Conservation (phyloP, 1,284 basidiomycete species). For the Peniophora sp. region DNA sequence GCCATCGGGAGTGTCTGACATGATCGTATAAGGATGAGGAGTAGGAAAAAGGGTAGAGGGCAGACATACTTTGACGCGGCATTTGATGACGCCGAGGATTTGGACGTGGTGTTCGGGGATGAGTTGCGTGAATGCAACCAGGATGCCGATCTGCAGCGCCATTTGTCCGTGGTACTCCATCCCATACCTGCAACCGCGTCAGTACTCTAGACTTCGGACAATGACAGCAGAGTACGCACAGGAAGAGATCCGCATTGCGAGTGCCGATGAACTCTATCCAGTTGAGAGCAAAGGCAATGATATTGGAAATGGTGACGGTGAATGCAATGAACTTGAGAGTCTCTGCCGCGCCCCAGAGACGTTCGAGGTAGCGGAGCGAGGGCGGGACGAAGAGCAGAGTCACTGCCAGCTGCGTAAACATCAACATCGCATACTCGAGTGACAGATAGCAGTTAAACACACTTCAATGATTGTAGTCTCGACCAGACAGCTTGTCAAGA, state of each 20-base stretch:
- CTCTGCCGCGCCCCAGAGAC: conserved; percentile 87
- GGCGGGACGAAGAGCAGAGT: conserved; percentile 77
- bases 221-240: conserved; percentile 45
- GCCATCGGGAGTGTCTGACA: conserved; percentile 83
- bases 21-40: conserved; percentile 4
- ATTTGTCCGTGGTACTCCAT: conserved; percentile 89
- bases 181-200: conserved; percentile 53
- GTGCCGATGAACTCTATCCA: conserved; percentile 72
- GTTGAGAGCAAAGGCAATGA: conserved; percentile 80
- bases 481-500: conserved; percentile 81
- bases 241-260: conserved; percentile 57
- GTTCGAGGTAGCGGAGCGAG: conserved; percentile 84
- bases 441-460: conserved; percentile 19
- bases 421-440: not conserved
- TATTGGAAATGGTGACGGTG: conserved; percentile 75
- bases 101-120: conserved; percentile 98
- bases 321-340: conserved; percentile 81
- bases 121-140: conserved; percentile 95
- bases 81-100: conserved; percentile 77
- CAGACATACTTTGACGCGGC: conserved; percentile 76
- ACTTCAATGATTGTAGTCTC: conserved; percentile 85
- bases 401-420: conserved; percentile 56
- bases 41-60: conserved; percentile 3
- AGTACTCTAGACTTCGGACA: not conserved
- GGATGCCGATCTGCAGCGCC: conserved; percentile 82